Conservation (phyloP, 805 yeast genomes). For the Teunomyces aglyptinius region DNA sequence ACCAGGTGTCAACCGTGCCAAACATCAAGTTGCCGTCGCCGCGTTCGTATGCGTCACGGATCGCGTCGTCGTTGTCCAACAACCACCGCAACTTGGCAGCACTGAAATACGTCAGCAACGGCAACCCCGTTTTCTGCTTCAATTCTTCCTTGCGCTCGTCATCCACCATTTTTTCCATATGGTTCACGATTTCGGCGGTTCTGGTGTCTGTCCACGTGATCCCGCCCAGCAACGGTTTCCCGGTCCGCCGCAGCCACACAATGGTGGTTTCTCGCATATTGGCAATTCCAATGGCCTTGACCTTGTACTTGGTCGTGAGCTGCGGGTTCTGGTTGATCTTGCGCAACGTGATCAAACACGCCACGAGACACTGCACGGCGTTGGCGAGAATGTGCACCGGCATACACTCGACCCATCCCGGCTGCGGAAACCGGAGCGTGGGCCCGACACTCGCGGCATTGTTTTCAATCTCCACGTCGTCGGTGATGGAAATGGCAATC, state of each 20-base stretch:
- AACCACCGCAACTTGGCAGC: slow-evolving; percentile 90
- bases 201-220: slow-evolving; percentile 97
- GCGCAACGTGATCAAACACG: slow-evolving; percentile 57
- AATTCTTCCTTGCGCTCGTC: slow-evolving; percentile 56
- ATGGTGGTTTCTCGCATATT: slow-evolving; percentile 95
- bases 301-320: slow-evolving; percentile 53
- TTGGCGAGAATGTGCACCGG: slow-evolving; percentile 80
- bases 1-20: slow-evolving; percentile 95
- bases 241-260: slow-evolving; percentile 83
- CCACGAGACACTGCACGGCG: slow-evolving; percentile 75
- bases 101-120: slow-evolving; percentile 87
- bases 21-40: slow-evolving; percentile 77
- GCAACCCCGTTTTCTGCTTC: slow-evolving; percentile 73
- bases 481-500: slow-evolving; percentile 59
- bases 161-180: slow-evolving; percentile 53
- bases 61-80: slow-evolving; percentile 70
- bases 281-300: slow-evolving; percentile 81
- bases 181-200: slow-evolving; percentile 68
- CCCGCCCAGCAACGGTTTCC: slow-evolving; percentile 80
- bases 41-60: slow-evolving; percentile 63
- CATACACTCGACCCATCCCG: slow-evolving; percentile 94
- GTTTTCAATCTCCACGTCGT: slow-evolving; percentile 62
- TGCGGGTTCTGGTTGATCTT: slow-evolving; percentile 53
- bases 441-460: slow-evolving; percentile 54
- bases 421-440: slow-evolving; percentile 72